Evolutionary conservation across 1,139 yeast genomes (phyloP).

Genomic region (Candida gigantensis): DNA sequence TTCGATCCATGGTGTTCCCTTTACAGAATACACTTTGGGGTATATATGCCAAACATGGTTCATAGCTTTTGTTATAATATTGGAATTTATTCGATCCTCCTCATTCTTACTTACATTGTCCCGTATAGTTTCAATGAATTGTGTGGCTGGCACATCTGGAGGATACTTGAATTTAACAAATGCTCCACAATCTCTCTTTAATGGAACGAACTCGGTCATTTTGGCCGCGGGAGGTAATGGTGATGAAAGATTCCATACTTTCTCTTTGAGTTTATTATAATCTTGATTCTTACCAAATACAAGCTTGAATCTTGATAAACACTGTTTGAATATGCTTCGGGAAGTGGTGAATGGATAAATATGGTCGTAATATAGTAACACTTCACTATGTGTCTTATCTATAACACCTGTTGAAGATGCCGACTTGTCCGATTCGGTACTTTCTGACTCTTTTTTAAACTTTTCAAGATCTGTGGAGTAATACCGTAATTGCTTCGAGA

Average conservation of each 20-base stretch:
- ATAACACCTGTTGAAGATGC: constrained; percentile 48
- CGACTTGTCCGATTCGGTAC: constrained; percentile 34
- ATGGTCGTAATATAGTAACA: constrained; percentile 41
- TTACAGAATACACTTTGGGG: constrained; percentile 67
- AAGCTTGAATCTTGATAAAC: constrained; percentile 20
- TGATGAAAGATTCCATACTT: constrained; percentile 24
- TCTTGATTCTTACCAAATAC: constrained; percentile 17
- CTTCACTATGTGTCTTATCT: constrained; percentile 33
- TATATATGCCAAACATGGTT: constrained; percentile 21
- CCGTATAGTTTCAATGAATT: constrained; percentile 52
- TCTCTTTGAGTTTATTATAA: constrained; percentile 21
- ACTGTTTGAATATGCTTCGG: constrained; percentile 23
- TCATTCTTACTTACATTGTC: constrained; percentile 43
- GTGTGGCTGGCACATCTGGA: constrained; percentile 44
- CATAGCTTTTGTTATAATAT: constrained; percentile 26
- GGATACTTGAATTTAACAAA: constrained; percentile 78
- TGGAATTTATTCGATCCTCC: constrained; percentile 22
- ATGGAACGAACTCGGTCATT: constrained; percentile 57
- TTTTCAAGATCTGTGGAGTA: constrained; percentile 31
- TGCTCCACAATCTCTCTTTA: constrained; percentile 87
- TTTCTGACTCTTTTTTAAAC: constrained; percentile 35
- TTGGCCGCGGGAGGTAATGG: constrained; percentile 35
- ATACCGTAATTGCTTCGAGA: no score
- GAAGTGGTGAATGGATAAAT: constrained; percentile 33
- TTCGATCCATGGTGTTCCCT: constrained; percentile 96